Evolutionary conservation across 805 yeast genomes (phyloP).

Genomic region (Ascoidea tarda): DNA sequence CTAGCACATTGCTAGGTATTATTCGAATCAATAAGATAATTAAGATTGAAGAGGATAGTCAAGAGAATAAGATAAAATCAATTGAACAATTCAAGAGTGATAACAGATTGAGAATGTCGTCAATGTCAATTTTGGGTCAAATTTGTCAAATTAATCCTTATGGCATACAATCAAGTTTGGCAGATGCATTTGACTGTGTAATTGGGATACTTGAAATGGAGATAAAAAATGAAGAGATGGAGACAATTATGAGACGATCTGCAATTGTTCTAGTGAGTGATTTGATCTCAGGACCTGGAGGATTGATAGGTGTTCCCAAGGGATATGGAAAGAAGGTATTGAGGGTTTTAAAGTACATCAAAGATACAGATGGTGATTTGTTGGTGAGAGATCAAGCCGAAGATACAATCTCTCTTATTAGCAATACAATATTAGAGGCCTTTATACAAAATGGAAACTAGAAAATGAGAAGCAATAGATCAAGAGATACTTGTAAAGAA

Average conservation of each 20-base stretch:
- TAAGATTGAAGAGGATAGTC: slow-evolving; percentile 21
- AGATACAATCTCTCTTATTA: slow-evolving; percentile 1
- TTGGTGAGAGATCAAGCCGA: slow-evolving; percentile 7
- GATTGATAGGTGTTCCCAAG: slow-evolving; percentile 34
- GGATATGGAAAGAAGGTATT: slow-evolving; percentile 21
- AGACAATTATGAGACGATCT: slow-evolving; percentile 48
- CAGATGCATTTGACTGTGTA: slow-evolving; percentile 59
- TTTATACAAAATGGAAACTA: no score
- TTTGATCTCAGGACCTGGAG: slow-evolving; percentile 27
- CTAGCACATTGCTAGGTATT: background rate
- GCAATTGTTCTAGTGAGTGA: slow-evolving; percentile 60
- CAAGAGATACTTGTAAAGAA: no score
- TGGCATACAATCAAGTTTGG: slow-evolving; percentile 32
- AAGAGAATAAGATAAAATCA: slow-evolving; percentile 24
- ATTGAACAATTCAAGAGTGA: slow-evolving; percentile 23
- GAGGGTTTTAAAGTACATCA: background rate
- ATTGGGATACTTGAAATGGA: slow-evolving; percentile 61
- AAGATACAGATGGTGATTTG: slow-evolving; percentile 5
- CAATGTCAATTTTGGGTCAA: slow-evolving; percentile 74
- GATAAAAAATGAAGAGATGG: slow-evolving; percentile 25
- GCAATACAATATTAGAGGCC: background rate
- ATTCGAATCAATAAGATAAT: background rate
- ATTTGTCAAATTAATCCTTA: slow-evolving; percentile 44
- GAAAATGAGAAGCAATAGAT: no score
- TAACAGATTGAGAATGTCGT: slow-evolving; percentile 62